A percentile compares a stretch with the other conserved stretches of the same genome.
These are phyloP conservation scores for Beauveria sp. DNA, from an alignment of 2,329 filamentous ascomycete species.

Conservation along the genomic window DNA sequence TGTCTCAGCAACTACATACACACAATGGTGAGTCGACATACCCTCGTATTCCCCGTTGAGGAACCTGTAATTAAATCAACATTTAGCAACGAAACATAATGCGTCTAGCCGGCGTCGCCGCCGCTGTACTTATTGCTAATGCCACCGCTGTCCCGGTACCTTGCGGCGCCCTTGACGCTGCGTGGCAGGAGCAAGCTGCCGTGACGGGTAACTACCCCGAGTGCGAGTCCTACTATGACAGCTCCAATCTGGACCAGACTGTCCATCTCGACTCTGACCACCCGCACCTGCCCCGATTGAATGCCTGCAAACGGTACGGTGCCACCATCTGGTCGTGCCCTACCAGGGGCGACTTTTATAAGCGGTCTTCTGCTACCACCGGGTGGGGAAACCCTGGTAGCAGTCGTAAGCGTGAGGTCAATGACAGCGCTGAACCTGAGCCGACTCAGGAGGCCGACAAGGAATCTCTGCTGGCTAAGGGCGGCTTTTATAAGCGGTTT, in stretches of 20 bases:
- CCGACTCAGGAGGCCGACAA: too few relatives aligned
- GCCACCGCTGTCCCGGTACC: not conserved
- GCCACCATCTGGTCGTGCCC: not conserved
- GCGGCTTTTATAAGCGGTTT: too few relatives aligned
- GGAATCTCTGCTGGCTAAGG: too few relatives aligned
- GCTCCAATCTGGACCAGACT: not conserved
- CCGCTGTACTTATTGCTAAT: not conserved
- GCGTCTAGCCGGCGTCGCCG: not conserved
- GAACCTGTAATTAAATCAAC: not conserved
- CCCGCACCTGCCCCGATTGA: not conserved
- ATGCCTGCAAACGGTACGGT: not conserved
- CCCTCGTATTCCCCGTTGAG: not conserved
- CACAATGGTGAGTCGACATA: not conserved
- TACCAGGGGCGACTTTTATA: not conserved
- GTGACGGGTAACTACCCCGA: constrained; percentile 1
- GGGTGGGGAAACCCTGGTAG: too few relatives aligned
- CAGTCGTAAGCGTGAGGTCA: not conserved
- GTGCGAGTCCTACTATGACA: constrained; percentile 3
- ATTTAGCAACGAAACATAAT: constrained; percentile 1
- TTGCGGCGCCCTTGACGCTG: not conserved
- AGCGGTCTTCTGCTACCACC: too few relatives aligned
- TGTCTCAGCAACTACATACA: not conserved
- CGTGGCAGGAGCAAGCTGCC: not conserved
- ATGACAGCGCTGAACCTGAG: too few relatives aligned
- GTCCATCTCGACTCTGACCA: not conserved